Evolutionary conservation across 1,284 basidiomycete species (phyloP), one percentile per base, ranked within the genome.

Genomic region (Gymnopus androsaceus): DNA sequence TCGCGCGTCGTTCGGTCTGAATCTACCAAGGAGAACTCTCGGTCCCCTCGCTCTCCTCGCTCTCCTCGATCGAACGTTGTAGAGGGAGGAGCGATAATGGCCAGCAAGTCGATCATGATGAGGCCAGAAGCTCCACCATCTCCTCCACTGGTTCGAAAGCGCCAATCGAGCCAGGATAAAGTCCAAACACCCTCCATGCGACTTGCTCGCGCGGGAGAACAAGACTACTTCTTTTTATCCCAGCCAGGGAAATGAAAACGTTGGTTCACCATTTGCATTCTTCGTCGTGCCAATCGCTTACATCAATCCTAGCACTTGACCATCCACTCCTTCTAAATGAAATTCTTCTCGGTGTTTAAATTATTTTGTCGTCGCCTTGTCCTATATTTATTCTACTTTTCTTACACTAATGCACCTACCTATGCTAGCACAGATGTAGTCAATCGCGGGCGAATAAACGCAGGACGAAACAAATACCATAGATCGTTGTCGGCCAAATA

Each of bases 61-160:
- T 14, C 23, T 8, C 41, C 12, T 3, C 1, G n/a, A 7, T 21
- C 23, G 19, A 19, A 21, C 38, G 25, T 21, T 41, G 14, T 21
- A 21, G 11, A 37, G 14, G 14, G 36, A 37, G 36, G 36, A n/a
- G 14, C 15, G 15, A 37, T 37, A 17, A 37, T 37, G 19, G 36
- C 25, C 6, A 36, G 21, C 9, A 19, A 34, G 17, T 15, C n/a
- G 3, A 17, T 23, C n/a, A n/a, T 36, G 30, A 19, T 28, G n/a
- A n/a, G n/a, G n/a, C n/a, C n/a, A n/a, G n/a, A n/a, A n/a, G n/a
- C 21, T 7, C 54, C 46, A 28, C 17, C 19, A 4, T 56, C 55
- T 9, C 55, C 55, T 14, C 55, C 55, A 19, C 48, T 56, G 21
- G 41, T 56, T 7, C 48, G 55, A 8, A n/a, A 15, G 9, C 49